A percentile compares a stretch with the other conserved stretches of the same genome.
Evolutionary conservation across 2,329 filamentous ascomycete genomes (phyloP).

Genomic region (Aspergillus ochraceus): DNA sequence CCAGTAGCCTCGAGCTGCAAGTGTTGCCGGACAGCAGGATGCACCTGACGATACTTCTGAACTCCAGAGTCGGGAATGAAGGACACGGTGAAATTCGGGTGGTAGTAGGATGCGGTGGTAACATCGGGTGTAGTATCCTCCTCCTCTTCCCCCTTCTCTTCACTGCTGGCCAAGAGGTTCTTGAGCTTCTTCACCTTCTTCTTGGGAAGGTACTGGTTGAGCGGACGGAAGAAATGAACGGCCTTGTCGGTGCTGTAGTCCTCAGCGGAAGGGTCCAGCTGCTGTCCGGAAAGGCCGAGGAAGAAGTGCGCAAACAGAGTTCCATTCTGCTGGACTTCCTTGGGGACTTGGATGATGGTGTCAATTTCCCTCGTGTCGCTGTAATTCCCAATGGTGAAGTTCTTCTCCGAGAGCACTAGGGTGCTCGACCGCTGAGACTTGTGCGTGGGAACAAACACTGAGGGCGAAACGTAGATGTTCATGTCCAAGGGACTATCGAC

Average conservation of each 20-base stretch:
- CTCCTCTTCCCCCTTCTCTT: slow-evolving; percentile 51
- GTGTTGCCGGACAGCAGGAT: slow-evolving; percentile 74
- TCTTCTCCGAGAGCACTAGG: slow-evolving; percentile 75
- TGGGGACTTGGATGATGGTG: slow-evolving; percentile 74
- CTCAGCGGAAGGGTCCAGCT: slow-evolving; percentile 71
- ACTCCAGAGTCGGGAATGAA: slow-evolving; percentile 79
- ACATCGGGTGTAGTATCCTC: slow-evolving; percentile 61
- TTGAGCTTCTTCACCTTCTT: slow-evolving; percentile 87
- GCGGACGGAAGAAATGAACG: slow-evolving; percentile 77
- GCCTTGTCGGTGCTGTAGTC: slow-evolving; percentile 74
- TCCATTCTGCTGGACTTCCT: slow-evolving; percentile 81
- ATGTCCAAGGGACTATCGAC: slow-evolving; percentile 77
- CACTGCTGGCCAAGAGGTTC: slow-evolving; percentile 67
- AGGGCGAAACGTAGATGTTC: slow-evolving; percentile 77
- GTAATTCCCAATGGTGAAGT: slow-evolving; percentile 76
- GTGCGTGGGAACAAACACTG: slow-evolving; percentile 65
- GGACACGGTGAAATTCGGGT: slow-evolving; percentile 88
- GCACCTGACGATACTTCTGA: slow-evolving; percentile 64
- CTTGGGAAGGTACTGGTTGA: slow-evolving; percentile 88
- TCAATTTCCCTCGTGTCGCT: slow-evolving; percentile 76
- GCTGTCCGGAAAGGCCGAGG: slow-evolving; percentile 71
- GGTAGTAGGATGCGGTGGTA: slow-evolving; percentile 83
- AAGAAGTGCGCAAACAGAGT: slow-evolving; percentile 96
- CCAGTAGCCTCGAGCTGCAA: slow-evolving; percentile 76
- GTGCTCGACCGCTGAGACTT: slow-evolving; percentile 64